Evolutionary conservation across 2,329 filamentous ascomycete species (phyloP).

Genomic region (Waltergamsia citrina): DNA sequence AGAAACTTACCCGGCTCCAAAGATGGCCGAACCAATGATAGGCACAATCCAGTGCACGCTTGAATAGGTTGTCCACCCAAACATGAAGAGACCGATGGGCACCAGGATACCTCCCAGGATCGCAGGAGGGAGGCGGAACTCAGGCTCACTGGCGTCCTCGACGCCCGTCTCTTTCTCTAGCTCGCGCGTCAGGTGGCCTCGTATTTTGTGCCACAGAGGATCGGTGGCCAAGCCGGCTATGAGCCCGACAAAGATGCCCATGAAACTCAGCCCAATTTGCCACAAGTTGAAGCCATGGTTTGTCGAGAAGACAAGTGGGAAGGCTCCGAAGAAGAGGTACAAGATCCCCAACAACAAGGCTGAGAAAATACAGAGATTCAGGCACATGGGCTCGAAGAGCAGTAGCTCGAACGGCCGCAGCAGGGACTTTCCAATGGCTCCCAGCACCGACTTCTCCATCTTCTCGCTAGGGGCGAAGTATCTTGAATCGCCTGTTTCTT

Average conservation of each 20-base stretch:
- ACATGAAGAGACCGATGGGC: constrained; percentile 76
- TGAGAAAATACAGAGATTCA: constrained; percentile 72
- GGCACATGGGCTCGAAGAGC: constrained; percentile 73
- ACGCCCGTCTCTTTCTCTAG: constrained; percentile 40
- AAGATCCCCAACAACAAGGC: constrained; percentile 80
- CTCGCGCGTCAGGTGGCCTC: constrained; percentile 45
- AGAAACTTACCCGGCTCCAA: constrained; percentile 56
- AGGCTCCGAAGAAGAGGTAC: constrained; percentile 87
- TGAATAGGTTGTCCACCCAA: constrained; percentile 75
- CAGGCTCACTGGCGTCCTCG: constrained; percentile 62
- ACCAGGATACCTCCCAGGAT: constrained; percentile 69
- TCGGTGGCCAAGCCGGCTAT: constrained; percentile 50
- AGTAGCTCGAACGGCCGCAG: constrained; percentile 72
- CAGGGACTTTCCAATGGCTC: constrained; percentile 49
- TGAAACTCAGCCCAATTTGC: constrained; percentile 71
- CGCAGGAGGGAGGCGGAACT: constrained; percentile 72
- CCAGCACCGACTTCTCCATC: constrained; percentile 54
- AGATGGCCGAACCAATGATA: constrained; percentile 63
- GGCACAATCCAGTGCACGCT: constrained; percentile 69
- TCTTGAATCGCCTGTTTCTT: constrained; percentile 66
- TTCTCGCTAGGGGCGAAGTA: constrained; percentile 74
- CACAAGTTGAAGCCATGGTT: constrained; percentile 71
- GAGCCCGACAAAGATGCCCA: constrained; percentile 64
- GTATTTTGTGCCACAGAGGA: constrained; percentile 56
- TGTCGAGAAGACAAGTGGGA: constrained; percentile 66